phyloP scores from a whole-genome alignment of 78 protist species.

The Capsaspora owczarzaki region DNA sequence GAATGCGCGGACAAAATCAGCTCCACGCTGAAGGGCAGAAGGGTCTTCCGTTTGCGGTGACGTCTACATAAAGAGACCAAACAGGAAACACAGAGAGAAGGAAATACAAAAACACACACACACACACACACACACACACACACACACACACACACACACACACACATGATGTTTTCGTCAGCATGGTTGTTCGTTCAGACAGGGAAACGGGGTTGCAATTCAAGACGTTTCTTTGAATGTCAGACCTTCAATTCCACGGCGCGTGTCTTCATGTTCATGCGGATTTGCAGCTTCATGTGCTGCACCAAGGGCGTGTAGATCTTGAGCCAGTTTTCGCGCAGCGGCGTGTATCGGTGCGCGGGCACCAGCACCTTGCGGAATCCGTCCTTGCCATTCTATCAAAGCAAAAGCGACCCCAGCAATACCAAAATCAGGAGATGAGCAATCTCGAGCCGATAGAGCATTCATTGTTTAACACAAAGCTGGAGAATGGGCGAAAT shows the following conservation, averaged over 20 bases:
- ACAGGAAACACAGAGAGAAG: not conserved
- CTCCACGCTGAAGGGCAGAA: slow-evolving; percentile 78
- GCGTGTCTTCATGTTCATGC: slow-evolving; percentile 74
- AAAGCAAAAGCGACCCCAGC: not conserved
- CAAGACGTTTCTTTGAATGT: too few species aligned
- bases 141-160: too few species aligned
- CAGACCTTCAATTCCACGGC: slow-evolving; percentile 76
- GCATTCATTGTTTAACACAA: not conserved
- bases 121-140: too few species aligned
- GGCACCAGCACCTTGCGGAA: slow-evolving; percentile 68
- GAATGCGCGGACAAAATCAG: slow-evolving; percentile 89
- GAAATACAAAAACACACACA: too few species aligned
- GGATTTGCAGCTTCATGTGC: slow-evolving; percentile 82
- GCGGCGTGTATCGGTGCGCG: slow-evolving; percentile 77
- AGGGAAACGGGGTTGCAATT: too few species aligned
- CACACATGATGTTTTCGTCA: too few species aligned
- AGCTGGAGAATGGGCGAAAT: too few species aligned
- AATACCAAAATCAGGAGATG: not conserved
- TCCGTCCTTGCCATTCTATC: slow-evolving; percentile 19
- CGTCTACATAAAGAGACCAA: slow-evolving; percentile 18
- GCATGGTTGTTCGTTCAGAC: too few species aligned
- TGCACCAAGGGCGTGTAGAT: slow-evolving; percentile 91
- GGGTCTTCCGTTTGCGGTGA: slow-evolving; percentile 58
- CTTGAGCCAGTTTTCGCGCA: slow-evolving; percentile 76
- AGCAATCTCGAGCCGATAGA: not conserved